A percentile compares a stretch with the other conserved stretches of the same genome.
These are phyloP conservation scores for Backusella parvicylindrica DNA, from an alignment of 192 early-diverging fungal species.

Conservation along the genomic window DNA sequence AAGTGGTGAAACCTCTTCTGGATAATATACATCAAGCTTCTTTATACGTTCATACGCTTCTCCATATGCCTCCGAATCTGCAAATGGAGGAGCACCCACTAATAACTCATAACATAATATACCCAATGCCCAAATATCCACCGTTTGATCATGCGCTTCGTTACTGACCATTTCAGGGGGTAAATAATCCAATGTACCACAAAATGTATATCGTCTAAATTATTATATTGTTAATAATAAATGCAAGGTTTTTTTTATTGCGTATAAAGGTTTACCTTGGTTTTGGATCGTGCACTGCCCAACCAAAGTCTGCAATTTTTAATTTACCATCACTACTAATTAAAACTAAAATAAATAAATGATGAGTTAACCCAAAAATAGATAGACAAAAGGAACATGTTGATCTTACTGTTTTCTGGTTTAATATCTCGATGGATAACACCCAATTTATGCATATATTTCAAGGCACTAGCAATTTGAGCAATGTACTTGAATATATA, in stretches of 20 bases:
- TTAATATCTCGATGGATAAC: conserved; percentile 88
- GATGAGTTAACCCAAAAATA: neutral
- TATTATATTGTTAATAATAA: conserved; percentile 31
- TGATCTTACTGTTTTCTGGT: conserved; percentile 66
- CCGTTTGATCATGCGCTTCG: conserved; percentile 64
- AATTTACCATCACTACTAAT: conserved; percentile 77
- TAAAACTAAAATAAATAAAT: conserved; percentile 32
- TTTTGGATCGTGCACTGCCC: conserved; percentile 87
- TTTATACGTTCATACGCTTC: conserved; percentile 81
- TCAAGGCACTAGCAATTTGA: conserved; percentile 67
- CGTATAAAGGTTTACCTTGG: conserved; percentile 70
- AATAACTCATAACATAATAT: conserved; percentile 92
- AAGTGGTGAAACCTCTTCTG: conserved; percentile 65
- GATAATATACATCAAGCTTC: conserved; percentile 76
- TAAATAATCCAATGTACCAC: conserved; percentile 95
- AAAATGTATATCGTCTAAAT: conserved; percentile 82
- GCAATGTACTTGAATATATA: conserved; percentile 66
- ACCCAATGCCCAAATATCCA: conserved; percentile 93
- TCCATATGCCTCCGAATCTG: conserved; percentile 54
- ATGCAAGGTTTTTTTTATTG: conserved; percentile 36
- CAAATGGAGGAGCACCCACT: conserved; percentile 88
- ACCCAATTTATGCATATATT: conserved; percentile 87
- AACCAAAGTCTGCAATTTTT: conserved; percentile 96
- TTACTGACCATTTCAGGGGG: conserved; percentile 95
- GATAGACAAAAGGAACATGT: conserved; percentile 7